A percentile compares a stretch with the other conserved stretches of the same genome.
phyloP scores from a whole-genome alignment of 768 basidiomycete species.

The Tricholoma flavovirens region DNA sequence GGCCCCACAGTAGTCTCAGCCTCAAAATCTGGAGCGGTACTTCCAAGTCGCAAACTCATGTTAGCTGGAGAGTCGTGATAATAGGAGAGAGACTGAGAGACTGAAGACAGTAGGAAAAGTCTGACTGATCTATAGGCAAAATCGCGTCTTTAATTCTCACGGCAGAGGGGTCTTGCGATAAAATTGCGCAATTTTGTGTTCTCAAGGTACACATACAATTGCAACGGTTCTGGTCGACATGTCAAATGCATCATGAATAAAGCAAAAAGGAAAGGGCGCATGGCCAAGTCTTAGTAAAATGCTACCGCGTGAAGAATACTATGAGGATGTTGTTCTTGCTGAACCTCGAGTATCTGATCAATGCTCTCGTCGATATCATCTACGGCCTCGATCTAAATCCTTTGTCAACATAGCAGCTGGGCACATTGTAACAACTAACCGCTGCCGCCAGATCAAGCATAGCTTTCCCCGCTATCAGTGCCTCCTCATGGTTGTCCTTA shows the following conservation, averaged over 20 bases:
- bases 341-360: constrained; percentile 73
- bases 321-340: constrained; percentile 90
- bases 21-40: constrained; percentile 85
- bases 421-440: constrained; percentile 43
- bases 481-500: constrained; percentile 99
- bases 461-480: constrained; percentile 90
- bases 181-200: constrained; percentile 35
- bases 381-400: constrained; percentile 70
- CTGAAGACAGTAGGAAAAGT: not conserved
- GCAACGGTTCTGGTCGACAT: not conserved
- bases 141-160: constrained; percentile 68
- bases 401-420: constrained; percentile 9
- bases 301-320: constrained; percentile 85
- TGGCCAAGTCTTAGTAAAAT: constrained; percentile 60
- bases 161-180: constrained; percentile 31
- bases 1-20: constrained; percentile 82
- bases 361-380: constrained; percentile 91
- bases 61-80: constrained; percentile 2
- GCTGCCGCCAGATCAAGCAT: constrained; percentile 88
- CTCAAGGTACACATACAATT: not conserved
- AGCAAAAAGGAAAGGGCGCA: not conserved
- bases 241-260: not conserved
- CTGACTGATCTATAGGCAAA: not conserved
- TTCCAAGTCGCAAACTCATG: constrained; percentile 75
- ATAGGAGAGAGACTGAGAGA: not conserved